Conservation (phyloP, 306 rosid species). For the Comarum palustre region DNA sequence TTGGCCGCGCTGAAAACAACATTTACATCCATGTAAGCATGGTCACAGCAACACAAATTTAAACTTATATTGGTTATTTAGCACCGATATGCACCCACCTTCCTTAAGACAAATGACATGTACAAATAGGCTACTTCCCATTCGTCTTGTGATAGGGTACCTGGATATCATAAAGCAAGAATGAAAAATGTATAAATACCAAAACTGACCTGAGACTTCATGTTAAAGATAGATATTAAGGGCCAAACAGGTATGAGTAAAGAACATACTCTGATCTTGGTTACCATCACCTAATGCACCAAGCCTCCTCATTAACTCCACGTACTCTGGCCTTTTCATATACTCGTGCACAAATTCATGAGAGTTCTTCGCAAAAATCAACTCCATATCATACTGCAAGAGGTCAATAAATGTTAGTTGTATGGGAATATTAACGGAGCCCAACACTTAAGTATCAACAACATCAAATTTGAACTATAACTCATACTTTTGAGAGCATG, state of each 20-base stretch:
- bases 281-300: slow-evolving; percentile 98
- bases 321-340: slow-evolving; percentile 67
- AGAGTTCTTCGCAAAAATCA: slow-evolving; percentile 73
- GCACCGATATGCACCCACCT: slow-evolving; percentile 34
- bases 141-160: slow-evolving; percentile 61
- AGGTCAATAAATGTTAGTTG: slow-evolving; percentile 3
- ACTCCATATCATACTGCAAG: slow-evolving; percentile 81
- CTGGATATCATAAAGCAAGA: slow-evolving; percentile 27
- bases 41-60: neutral
- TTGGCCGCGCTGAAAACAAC: slow-evolving; percentile 65
- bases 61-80: neutral
- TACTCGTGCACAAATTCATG: slow-evolving; percentile 84
- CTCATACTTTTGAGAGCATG: neutral
- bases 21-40: neutral
- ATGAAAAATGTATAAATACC: neutral
- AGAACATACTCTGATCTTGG: slow-evolving; percentile 70
- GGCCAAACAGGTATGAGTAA: neutral
- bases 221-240: neutral
- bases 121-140: slow-evolving; percentile 72
- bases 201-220: neutral
- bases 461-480: neutral
- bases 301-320: slow-evolving; percentile 86
- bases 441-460: neutral
- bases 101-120: slow-evolving; percentile 54
- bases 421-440: neutral